Conservation (phyloP, 352 stramenopile genomes). For the Pythium rishiriense region DNA sequence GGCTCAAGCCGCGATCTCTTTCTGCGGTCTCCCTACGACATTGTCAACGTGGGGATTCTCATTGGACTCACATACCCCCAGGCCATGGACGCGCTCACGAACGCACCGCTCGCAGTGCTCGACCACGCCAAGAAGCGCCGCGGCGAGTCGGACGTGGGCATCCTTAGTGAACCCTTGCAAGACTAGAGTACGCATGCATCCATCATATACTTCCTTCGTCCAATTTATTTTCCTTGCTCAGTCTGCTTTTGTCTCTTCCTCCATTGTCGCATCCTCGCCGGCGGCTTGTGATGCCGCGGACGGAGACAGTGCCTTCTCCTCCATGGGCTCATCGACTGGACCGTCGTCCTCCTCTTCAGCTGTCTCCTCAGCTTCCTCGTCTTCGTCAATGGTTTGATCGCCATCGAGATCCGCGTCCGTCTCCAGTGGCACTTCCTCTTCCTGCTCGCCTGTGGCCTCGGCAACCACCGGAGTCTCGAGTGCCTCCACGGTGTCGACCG, state of each 20-base stretch:
- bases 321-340: slow-evolving; percentile 20
- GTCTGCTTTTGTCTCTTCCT: slow-evolving; percentile 3
- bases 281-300: background rate
- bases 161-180: slow-evolving; percentile 49
- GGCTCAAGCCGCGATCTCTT: slow-evolving; percentile 72
- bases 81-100: slow-evolving; percentile 64
- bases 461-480: background rate
- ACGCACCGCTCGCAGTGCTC: slow-evolving; percentile 53
- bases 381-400: slow-evolving; percentile 33
- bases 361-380: slow-evolving; percentile 33
- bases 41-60: slow-evolving; percentile 79
- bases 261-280: slow-evolving; percentile 29
- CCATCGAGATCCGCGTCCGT: slow-evolving; percentile 28
- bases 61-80: slow-evolving; percentile 71
- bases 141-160: slow-evolving; percentile 48
- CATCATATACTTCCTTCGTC: background rate
- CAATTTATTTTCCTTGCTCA: slow-evolving; percentile 10
- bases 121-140: slow-evolving; percentile 60
- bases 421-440: slow-evolving; percentile 19
- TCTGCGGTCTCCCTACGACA: slow-evolving; percentile 78
- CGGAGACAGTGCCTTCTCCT: slow-evolving; percentile 7
- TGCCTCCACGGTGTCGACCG: background rate
- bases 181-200: background rate
- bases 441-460: slow-evolving; percentile 1
- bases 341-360: slow-evolving; percentile 12